Conservation (phyloP, 805 yeast species). For the Candida boleticola region DNA sequence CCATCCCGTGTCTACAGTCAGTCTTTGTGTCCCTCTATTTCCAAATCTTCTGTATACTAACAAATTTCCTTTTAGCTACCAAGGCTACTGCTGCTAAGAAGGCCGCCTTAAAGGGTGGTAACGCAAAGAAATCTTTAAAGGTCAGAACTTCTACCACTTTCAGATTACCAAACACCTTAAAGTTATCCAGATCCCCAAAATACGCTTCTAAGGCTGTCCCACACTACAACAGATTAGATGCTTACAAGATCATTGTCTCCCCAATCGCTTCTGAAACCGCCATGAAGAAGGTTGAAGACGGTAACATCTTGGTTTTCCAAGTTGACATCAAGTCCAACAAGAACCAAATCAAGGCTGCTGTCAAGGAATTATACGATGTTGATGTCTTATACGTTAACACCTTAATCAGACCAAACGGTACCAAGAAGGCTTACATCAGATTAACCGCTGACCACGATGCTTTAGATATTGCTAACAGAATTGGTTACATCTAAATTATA, state of each 20-base stretch:
- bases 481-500: constrained; percentile 86
- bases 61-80: constrained; percentile 33
- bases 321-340: constrained; percentile 97
- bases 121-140: constrained; percentile 85
- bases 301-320: constrained; percentile 98
- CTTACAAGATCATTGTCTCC: constrained; percentile 88
- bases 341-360: constrained; percentile 97
- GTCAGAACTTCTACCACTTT: constrained; percentile 94
- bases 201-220: constrained; percentile 95
- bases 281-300: constrained; percentile 98
- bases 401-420: constrained; percentile 97
- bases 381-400: constrained; percentile 95
- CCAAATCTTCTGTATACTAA: too few relatives aligned
- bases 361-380: constrained; percentile 96
- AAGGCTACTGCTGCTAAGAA: constrained; percentile 98
- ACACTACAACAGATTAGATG: constrained; percentile 95
- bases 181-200: constrained; percentile 90
- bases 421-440: constrained; percentile 99
- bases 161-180: constrained; percentile 97
- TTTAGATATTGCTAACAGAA: constrained; percentile 99
- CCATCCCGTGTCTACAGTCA: too few relatives aligned
- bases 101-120: constrained; percentile 97
- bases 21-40: too few relatives aligned
- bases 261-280: constrained; percentile 99
- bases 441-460: constrained; percentile 99